These are phyloP conservation scores for Suillus sp. DNA, from an alignment of 768 basidiomycete species.

Conservation along the genomic window DNA sequence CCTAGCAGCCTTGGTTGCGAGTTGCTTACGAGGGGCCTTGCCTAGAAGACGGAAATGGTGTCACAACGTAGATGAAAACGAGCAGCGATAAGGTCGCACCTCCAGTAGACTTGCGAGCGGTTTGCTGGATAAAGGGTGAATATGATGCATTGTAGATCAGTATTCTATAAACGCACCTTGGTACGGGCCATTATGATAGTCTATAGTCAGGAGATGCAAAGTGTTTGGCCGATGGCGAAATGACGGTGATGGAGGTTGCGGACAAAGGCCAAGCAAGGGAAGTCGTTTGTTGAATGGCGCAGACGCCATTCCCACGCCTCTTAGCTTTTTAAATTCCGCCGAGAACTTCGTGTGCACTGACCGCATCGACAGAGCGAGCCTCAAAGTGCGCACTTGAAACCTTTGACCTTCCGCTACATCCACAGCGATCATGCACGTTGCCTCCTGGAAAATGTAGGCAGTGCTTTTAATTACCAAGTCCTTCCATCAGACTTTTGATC, in stretches of 20 bases:
- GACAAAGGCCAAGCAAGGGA: conserved; percentile 10
- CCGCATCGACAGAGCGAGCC: conserved; percentile 16
- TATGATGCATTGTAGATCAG: conserved; percentile 11
- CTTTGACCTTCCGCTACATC: not conserved
- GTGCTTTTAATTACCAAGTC: not conserved
- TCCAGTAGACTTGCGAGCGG: conserved; percentile 99
- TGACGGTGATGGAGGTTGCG: conserved; percentile 13
- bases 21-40: conserved; percentile 91
- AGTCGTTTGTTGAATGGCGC: conserved; percentile 23
- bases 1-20: conserved; percentile 94
- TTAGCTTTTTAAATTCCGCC: conserved; percentile 31
- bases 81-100: conserved; percentile 50
- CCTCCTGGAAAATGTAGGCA: not conserved
- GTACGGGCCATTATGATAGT: conserved; percentile 74
- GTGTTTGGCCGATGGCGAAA: not conserved
- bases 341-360: conserved; percentile 31
- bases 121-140: conserved; percentile 64
- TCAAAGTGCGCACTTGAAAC: not conserved
- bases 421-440: not conserved
- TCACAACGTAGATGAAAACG: conserved; percentile 20
- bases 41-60: conserved; percentile 45
- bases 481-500: not conserved
- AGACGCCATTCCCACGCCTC: conserved; percentile 32
- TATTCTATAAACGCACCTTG: conserved; percentile 53
- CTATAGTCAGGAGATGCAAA: conserved; percentile 3